These are phyloP conservation scores for Scheffersomyces ergatensis DNA, from an alignment of 805 yeast species.

Conservation along the genomic window DNA sequence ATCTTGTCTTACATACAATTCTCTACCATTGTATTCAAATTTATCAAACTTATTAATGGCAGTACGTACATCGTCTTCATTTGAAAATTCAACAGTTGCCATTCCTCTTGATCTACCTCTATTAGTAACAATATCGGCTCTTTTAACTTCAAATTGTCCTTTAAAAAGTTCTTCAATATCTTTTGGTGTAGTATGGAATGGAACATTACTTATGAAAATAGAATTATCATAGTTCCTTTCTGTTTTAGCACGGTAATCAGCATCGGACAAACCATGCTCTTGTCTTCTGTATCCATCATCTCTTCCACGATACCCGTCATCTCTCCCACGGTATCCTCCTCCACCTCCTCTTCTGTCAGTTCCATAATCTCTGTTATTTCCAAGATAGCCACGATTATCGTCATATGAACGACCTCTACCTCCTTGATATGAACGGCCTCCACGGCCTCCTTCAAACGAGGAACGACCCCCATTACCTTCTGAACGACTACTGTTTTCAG, in stretches of 20 bases:
- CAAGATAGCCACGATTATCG: conserved; percentile 5
- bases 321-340: conserved; percentile 15
- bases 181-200: conserved; percentile 58
- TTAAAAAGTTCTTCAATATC: conserved; percentile 61
- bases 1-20: conserved; percentile 86
- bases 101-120: conserved; percentile 83
- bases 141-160: conserved; percentile 51
- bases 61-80: conserved; percentile 58
- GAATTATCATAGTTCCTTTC: conserved; percentile 66
- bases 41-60: conserved; percentile 75
- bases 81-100: conserved; percentile 85
- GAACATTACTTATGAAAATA: conserved; percentile 71
- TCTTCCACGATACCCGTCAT: conserved; percentile 10
- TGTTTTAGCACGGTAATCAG: conserved; percentile 25
- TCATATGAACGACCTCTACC: no score
- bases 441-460: no score
- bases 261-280: conserved; percentile 33
- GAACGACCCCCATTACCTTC: no score
- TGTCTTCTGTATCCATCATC: conserved; percentile 20
- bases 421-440: no score
- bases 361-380: conserved; percentile 27
- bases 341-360: conserved; percentile 22
- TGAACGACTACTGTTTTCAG: no score
- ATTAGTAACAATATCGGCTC: conserved; percentile 79
- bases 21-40: conserved; percentile 65